Evolutionary conservation across 192 early-diverging fungal species (phyloP).

Genomic region (Podila minutissima): DNA sequence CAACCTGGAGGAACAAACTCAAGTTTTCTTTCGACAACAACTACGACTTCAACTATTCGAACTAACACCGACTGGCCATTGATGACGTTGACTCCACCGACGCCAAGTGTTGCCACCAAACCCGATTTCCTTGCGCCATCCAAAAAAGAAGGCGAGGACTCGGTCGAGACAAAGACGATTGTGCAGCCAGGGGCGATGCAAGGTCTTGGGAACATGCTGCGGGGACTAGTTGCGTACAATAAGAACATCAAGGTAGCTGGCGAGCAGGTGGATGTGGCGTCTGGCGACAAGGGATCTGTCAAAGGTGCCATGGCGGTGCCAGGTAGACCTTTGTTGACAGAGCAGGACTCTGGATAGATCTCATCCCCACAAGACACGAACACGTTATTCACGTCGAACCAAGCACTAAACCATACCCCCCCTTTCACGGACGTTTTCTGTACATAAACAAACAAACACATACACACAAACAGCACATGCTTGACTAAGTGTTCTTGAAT

Average conservation of each 20-base stretch:
- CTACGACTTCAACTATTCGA: not conserved
- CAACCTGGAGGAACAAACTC: not conserved
- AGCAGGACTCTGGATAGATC: slow-evolving; percentile 2
- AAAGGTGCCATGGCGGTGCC: slow-evolving; percentile 1
- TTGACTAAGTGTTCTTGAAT: not conserved
- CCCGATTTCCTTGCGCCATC: slow-evolving; percentile 5
- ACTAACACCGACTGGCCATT: slow-evolving; percentile 2
- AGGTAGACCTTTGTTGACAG: not conserved
- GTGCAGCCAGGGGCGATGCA: slow-evolving; percentile 29
- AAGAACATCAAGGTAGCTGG: slow-evolving; percentile 46
- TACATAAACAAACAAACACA: not conserved
- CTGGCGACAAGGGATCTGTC: not conserved
- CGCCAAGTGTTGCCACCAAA: slow-evolving; percentile 12
- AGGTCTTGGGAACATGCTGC: slow-evolving; percentile 35
- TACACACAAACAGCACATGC: not conserved
- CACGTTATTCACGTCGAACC: slow-evolving; percentile 4
- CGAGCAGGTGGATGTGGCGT: slow-evolving; percentile 7
- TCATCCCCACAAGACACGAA: not conserved
- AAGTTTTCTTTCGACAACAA: not conserved
- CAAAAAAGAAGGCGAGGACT: too few relatives aligned
- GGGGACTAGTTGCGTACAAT: slow-evolving; percentile 44
- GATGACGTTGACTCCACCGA: slow-evolving; percentile 34
- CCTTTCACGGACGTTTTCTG: not conserved
- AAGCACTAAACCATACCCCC: not conserved
- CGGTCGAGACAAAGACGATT: slow-evolving; percentile 23